These are phyloP conservation scores for Candida chilensis DNA, from an alignment of 805 yeast species.

Conservation along the genomic window DNA sequence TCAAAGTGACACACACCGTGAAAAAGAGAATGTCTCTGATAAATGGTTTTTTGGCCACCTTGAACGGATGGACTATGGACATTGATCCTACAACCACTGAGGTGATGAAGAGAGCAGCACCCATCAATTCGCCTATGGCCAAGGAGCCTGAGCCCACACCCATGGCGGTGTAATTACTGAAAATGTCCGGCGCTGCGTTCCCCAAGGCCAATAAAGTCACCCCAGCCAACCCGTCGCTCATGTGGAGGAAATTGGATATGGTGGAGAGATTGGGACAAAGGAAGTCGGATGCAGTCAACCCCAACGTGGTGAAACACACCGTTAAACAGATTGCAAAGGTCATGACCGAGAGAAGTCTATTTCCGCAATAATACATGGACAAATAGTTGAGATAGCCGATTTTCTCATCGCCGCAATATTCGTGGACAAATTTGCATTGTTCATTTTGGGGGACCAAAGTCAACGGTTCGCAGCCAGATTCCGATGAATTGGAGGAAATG, in stretches of 20 bases:
- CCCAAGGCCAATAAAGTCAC: conserved; percentile 85
- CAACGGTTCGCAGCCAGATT: too few species aligned
- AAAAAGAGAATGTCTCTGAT: conserved; percentile 56
- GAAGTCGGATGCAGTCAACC: conserved; percentile 74
- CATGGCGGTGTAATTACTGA: conserved; percentile 80
- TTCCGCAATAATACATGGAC: conserved; percentile 2
- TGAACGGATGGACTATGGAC: conserved; percentile 57
- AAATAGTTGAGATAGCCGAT: conserved; percentile 29
- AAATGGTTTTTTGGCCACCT: conserved; percentile 43
- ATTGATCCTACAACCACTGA: conserved; percentile 77
- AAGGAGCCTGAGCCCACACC: conserved; percentile 58
- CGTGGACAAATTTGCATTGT: conserved; percentile 25
- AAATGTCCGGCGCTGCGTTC: conserved; percentile 86
- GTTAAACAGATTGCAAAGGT: conserved; percentile 15
- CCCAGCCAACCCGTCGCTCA: conserved; percentile 78
- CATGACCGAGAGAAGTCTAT: conserved; percentile 3
- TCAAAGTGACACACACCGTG: conserved; percentile 21
- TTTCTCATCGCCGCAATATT: conserved; percentile 18
- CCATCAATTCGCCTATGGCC: conserved; percentile 87
- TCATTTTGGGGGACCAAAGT: too few species aligned
- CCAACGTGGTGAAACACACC: conserved; percentile 52
- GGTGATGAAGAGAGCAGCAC: conserved; percentile 79
- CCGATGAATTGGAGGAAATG: too few species aligned
- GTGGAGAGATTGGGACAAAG: conserved; percentile 71
- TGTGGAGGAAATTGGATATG: conserved; percentile 48